phyloP scores from a whole-genome alignment of 2,329 filamentous ascomycete species.

The Tolypocladium ovalisporum region DNA sequence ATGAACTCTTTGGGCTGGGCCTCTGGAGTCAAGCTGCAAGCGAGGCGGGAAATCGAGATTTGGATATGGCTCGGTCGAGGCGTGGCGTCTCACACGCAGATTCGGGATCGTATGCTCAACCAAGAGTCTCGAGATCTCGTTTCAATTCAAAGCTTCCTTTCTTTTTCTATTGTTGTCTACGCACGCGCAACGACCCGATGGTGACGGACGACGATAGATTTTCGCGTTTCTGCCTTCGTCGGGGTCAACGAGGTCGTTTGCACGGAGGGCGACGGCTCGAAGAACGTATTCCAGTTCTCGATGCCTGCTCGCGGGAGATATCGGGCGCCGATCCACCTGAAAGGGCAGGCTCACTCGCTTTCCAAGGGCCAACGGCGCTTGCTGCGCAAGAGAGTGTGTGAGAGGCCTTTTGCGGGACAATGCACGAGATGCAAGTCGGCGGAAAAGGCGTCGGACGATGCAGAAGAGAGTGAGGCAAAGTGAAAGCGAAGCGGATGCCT shows the following conservation, averaged over 20 bases:
- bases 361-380: conserved; percentile 5
- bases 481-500: conserved; percentile 11
- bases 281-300: conserved; percentile 34
- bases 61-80: background rate
- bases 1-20: conserved; percentile 9
- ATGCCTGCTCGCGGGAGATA: conserved; percentile 15
- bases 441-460: conserved; percentile 9
- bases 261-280: conserved; percentile 20
- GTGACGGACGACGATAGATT: conserved; percentile 19
- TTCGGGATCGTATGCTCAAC: conserved; percentile 6
- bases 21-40: conserved; percentile 9
- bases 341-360: conserved; percentile 7
- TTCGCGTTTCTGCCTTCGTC: conserved; percentile 23
- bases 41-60: background rate
- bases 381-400: conserved; percentile 1
- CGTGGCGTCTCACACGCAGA: background rate
- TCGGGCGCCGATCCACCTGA: conserved; percentile 13
- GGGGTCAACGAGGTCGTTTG: conserved; percentile 23
- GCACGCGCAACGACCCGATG: conserved; percentile 22
- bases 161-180: conserved; percentile 24
- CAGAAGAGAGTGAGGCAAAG: conserved; percentile 9
- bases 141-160: conserved; percentile 10
- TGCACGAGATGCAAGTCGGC: conserved; percentile 5
- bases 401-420: conserved; percentile 6
- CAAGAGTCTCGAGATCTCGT: conserved; percentile 19